Evolutionary conservation across 2,329 filamentous ascomycete genomes (phyloP).

Genomic region (Aspergillus unguis): DNA sequence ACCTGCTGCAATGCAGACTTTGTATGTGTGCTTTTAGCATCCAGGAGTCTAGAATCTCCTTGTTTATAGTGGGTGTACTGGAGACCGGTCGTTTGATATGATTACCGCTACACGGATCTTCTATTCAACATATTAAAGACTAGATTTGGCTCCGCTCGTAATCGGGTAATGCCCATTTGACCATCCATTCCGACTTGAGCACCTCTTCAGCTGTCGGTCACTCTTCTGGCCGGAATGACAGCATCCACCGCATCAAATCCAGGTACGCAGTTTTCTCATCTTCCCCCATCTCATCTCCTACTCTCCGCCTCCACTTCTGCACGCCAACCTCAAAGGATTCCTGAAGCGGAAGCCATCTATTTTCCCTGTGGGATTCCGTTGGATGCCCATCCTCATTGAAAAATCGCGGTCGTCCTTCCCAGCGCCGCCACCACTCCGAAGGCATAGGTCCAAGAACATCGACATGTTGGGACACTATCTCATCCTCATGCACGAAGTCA

Average conservation of each 20-base stretch:
- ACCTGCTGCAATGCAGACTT: neutral
- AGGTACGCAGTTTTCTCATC: conserved; percentile 18
- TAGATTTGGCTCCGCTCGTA: conserved; percentile 2
- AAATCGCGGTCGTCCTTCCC: conserved; percentile 14
- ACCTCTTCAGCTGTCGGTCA: conserved; percentile 15
- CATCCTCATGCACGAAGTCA: conserved; percentile 15
- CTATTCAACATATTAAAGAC: neutral
- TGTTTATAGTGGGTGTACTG: neutral
- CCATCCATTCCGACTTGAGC: conserved; percentile 18
- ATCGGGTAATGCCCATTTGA: conserved; percentile 20
- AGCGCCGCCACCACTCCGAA: conserved; percentile 16
- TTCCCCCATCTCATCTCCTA: conserved; percentile 8
- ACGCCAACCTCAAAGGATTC: conserved; percentile 13
- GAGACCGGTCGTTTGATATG: too few species aligned
- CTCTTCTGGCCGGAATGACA: conserved; percentile 15
- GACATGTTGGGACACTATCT: conserved; percentile 20
- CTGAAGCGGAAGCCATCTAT: conserved; percentile 10
- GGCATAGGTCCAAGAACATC: conserved; percentile 24
- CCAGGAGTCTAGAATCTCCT: neutral
- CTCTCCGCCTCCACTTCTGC: conserved; percentile 15
- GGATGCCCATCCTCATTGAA: conserved; percentile 18
- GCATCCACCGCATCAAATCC: conserved; percentile 16
- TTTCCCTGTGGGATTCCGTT: conserved; percentile 5
- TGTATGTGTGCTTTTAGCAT: neutral
- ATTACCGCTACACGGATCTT: neutral